phyloP scores from a whole-genome alignment of 352 stramenopile species.

The Phytophthora constricta region DNA sequence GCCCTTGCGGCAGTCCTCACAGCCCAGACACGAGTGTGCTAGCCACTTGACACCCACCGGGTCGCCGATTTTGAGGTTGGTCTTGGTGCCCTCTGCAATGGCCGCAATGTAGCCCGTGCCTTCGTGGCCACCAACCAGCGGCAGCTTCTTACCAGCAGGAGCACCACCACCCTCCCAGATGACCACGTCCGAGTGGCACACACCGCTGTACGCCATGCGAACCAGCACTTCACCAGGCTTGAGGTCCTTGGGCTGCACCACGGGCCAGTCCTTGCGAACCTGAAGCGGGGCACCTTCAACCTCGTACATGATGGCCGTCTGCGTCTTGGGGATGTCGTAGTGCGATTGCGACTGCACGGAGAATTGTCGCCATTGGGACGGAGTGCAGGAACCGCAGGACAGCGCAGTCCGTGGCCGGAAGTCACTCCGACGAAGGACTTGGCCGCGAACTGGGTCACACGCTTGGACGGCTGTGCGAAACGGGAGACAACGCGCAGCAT shows the following conservation, averaged over 20 bases:
- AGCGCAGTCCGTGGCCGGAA: conserved; percentile 14
- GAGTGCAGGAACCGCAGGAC: conserved; percentile 19
- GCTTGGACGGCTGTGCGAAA: conserved; percentile 29
- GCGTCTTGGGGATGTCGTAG: conserved; percentile 57
- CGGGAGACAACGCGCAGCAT: conserved; percentile 39
- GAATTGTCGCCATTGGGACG: conserved; percentile 33
- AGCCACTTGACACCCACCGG: conserved; percentile 56
- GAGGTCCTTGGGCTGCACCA: conserved; percentile 48
- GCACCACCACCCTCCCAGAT: conserved; percentile 48
- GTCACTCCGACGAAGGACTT: conserved; percentile 21
- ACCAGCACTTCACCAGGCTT: conserved; percentile 52
- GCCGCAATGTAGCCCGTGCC: conserved; percentile 51
- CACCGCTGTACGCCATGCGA: conserved; percentile 54
- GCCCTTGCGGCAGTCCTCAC: conserved; percentile 60
- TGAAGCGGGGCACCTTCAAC: conserved; percentile 41
- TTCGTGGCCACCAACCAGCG: conserved; percentile 64
- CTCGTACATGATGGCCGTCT: conserved; percentile 54
- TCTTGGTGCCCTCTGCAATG: conserved; percentile 46
- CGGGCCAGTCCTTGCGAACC: conserved; percentile 51
- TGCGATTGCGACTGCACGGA: conserved; percentile 47
- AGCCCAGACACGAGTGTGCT: conserved; percentile 51
- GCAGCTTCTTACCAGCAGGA: conserved; percentile 34
- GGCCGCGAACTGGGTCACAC: conserved; percentile 20
- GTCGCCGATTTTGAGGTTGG: conserved; percentile 53
- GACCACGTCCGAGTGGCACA: conserved; percentile 57